These are phyloP conservation scores for Chenopodium album DNA, from an alignment of 148 eudicot species.

Conservation along the genomic window DNA sequence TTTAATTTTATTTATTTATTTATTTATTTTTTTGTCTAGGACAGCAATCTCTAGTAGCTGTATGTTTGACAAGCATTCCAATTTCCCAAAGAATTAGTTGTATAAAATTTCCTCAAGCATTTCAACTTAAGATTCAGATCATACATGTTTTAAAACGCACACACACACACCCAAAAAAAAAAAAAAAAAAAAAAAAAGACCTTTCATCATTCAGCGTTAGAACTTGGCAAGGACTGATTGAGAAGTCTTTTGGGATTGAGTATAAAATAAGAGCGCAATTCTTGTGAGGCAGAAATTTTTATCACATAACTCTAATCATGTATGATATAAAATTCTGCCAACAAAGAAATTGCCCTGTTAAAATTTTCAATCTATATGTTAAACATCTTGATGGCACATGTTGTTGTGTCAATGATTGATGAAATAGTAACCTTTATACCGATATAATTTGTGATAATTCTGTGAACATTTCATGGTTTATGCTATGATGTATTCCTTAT, in stretches of 20 bases:
- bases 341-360: conserved; percentile 16
- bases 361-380: background rate
- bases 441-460: background rate
- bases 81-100: no score
- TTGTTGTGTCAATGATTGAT: background rate
- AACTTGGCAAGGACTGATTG: no score
- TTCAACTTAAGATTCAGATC: background rate
- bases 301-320: background rate
- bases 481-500: background rate
- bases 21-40: no score
- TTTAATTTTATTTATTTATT: no score
- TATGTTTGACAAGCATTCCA: no score
- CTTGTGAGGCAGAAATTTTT: conserved; percentile 23
- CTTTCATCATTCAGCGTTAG: background rate
- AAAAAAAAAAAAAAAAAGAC: background rate
- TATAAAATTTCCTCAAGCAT: no score
- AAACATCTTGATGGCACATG: background rate
- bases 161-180: no score
- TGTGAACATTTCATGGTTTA: background rate
- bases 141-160: background rate
- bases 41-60: no score
- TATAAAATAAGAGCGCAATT: conserved; percentile 30
- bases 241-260: background rate
- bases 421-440: background rate
- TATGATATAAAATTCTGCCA: background rate